These are phyloP conservation scores for Monosporozyma yasuniensis DNA, from an alignment of 805 yeast genomes.

Conservation along the genomic window DNA sequence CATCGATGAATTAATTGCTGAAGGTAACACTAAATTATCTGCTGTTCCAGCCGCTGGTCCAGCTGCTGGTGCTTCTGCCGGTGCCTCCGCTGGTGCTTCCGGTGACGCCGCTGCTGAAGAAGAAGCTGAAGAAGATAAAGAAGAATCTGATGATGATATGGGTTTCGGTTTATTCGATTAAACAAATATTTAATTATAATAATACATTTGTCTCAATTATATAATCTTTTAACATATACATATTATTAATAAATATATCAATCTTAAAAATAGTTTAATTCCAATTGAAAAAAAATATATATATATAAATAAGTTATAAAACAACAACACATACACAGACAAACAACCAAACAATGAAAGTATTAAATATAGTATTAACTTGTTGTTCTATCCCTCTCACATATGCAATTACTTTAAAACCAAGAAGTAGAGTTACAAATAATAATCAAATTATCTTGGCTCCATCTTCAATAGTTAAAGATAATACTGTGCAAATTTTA, in stretches of 20 bases:
- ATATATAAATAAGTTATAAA: too few relatives aligned
- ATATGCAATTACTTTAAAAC: too few relatives aligned
- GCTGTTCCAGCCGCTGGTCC: constrained; percentile 98
- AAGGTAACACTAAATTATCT: constrained; percentile 93
- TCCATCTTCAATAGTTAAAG: too few relatives aligned
- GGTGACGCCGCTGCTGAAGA: constrained; percentile 47
- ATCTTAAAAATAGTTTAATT: too few relatives aligned
- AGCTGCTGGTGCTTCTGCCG: constrained; percentile 62
- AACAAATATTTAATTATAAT: too few relatives aligned
- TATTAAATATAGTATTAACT: too few relatives aligned
- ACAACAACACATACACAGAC: background rate
- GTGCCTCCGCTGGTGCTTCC: constrained; percentile 39
- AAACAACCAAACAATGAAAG: too few relatives aligned
- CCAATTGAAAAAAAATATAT: too few relatives aligned
- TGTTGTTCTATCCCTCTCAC: too few relatives aligned
- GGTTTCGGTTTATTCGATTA: constrained; percentile 99
- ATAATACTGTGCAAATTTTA: background rate
- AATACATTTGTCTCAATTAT: too few relatives aligned
- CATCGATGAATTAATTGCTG: constrained; percentile 81
- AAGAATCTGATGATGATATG: constrained; percentile 74
- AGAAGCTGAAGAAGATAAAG: constrained; percentile 39
- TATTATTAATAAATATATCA: background rate
- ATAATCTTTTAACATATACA: background rate
- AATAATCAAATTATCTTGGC: too few relatives aligned
- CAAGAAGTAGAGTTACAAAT: too few relatives aligned